Base-by-base conservation (phyloP, 2,329 filamentous ascomycete species). In the Penicillium sp. region DNA sequence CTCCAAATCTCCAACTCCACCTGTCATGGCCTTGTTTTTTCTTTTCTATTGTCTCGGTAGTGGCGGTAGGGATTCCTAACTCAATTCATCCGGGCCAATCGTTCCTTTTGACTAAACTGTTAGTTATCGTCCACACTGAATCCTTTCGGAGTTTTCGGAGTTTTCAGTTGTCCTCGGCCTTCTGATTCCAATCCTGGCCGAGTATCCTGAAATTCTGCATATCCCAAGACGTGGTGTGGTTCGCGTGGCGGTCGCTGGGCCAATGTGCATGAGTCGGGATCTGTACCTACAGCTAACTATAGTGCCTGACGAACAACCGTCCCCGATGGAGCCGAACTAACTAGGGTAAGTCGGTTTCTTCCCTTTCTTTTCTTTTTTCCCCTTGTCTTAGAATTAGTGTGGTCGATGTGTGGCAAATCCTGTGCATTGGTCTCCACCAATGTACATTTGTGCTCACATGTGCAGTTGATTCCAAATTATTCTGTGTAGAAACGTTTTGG, bases 321-420 rank as follows among this genome's bases (percentile, higher is more conserved):
- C n/a, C 19, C 31, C 29, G 39, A 52, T 29, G 23, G 34, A 49
- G 41, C 51, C 36, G 33, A 46, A n/a, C 10, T 52, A 49, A 56
- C 61, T 10, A 39, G 59, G 61, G 45, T 60, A 16, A 39, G 8
- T 46, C 56, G 53, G n/a, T 50, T 60, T 62, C 50, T 40, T 19
- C 16, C 25, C 8, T 23, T 23, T 36, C 9, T n/a, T 51, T 16
- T 16, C 10, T 16, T 44, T 50, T 44, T 27, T 6, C 8, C 8
- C 11, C 27, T 23, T n/a, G 31, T 50, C 51, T 48, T 33, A 23
- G 25, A 50, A 58, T 48, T 33, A 19, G 57, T 47, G 48, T 62
- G 59, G 55, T 62, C 53, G 55, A 61, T 60, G 44, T 52, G 62
- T 63, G 60, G 58, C 56, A 11, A 64, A n/a, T 15, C 34, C 2